phyloP scores from a whole-genome alignment of 345 rosid species.

The Citropsis articulata region DNA sequence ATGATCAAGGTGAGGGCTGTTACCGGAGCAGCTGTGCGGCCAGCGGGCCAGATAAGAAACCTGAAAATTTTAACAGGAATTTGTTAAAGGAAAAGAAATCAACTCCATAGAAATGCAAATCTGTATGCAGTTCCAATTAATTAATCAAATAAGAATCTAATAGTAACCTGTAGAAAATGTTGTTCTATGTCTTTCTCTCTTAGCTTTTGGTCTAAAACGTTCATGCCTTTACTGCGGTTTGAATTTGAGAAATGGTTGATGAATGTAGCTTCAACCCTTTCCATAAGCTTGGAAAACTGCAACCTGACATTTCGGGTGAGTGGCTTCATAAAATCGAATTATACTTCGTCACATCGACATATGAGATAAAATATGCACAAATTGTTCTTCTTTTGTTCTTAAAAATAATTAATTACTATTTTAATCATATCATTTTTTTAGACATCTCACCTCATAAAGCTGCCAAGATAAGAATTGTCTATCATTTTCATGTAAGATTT shows the following conservation, averaged over 20 bases:
- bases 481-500: slow-evolving; percentile 63
- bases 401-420: too few species aligned
- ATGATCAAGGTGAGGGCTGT: slow-evolving; percentile 40
- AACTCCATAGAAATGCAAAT: background rate
- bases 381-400: too few species aligned
- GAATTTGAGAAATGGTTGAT: slow-evolving; percentile 63
- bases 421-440: background rate
- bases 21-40: slow-evolving; percentile 50
- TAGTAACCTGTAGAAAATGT: slow-evolving; percentile 54
- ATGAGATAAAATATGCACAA: background rate
- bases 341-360: background rate
- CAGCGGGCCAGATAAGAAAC: slow-evolving; percentile 59
- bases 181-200: slow-evolving; percentile 49
- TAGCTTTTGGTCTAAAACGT: slow-evolving; percentile 44
- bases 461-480: slow-evolving; percentile 57
- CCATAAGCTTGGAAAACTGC: slow-evolving; percentile 56
- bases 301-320: background rate
- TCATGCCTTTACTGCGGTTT: slow-evolving; percentile 60
- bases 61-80: slow-evolving; percentile 28
- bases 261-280: slow-evolving; percentile 62
- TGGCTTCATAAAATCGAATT: background rate
- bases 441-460: slow-evolving; percentile 41
- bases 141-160: background rate
- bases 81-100: background rate
- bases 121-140: background rate